Percentiles rank a stretch among this genome's conserved stretches.
Conservation (phyloP, 805 yeast genomes). For the Spathaspora passalidarum region DNA sequence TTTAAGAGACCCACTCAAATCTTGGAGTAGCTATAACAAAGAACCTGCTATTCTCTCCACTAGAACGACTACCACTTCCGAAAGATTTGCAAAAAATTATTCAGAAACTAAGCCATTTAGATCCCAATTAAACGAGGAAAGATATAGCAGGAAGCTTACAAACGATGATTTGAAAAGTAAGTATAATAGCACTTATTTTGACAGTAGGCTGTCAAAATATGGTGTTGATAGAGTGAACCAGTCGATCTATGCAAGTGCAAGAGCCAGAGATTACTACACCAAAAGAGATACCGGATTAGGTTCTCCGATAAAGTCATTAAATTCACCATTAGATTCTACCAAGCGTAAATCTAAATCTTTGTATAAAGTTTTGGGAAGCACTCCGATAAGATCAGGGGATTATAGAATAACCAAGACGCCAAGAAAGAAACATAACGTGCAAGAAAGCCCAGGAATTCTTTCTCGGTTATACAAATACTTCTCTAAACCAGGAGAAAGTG, state of each 20-base stretch:
- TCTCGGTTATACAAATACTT: constrained; percentile 10
- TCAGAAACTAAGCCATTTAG: not conserved
- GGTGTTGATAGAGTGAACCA: not conserved
- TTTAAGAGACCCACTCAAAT: not conserved
- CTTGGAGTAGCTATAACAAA: not conserved
- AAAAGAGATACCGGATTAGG: not conserved
- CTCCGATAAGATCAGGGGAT: not conserved
- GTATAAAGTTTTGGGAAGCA: constrained; percentile 4
- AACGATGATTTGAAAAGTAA: not conserved
- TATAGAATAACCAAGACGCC: constrained; percentile 3
- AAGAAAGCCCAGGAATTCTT: constrained; percentile 4
- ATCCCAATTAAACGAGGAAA: not conserved
- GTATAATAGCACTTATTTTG: not conserved
- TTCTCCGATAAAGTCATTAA: constrained; percentile 5
- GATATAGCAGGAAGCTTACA: not conserved
- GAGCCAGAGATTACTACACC: not conserved
- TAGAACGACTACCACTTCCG: not conserved
- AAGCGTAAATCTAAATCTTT: constrained; percentile 1
- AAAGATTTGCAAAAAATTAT: not conserved
- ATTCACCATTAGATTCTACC: not conserved
- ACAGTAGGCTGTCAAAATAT: not conserved
- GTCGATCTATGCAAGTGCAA: not conserved
- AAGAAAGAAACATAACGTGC: not conserved
- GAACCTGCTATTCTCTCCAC: not conserved
- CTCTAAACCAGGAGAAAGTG: constrained; percentile 12